Percentiles rank a stretch among this genome's conserved stretches.
Evolutionary conservation across 2,329 filamentous ascomycete genomes (phyloP).

Genomic region (Tolypocladium cylindrosporum): DNA sequence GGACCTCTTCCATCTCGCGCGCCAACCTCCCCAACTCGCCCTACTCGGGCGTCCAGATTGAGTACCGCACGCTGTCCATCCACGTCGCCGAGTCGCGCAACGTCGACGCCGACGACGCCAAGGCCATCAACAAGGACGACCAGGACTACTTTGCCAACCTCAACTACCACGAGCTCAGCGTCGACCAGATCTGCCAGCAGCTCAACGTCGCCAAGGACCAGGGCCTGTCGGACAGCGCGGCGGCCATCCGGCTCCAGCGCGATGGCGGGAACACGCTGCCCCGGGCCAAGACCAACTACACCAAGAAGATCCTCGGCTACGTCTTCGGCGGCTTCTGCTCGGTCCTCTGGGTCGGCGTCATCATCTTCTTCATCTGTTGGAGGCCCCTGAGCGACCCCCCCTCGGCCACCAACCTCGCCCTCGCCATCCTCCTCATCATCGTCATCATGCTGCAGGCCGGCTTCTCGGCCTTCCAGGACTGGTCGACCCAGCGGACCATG

Average conservation of each 20-base stretch:
- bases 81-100: constrained; percentile 26
- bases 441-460: constrained; percentile 35
- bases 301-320: constrained; percentile 29
- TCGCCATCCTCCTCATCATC: constrained; percentile 35
- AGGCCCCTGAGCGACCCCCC: constrained; percentile 33
- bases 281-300: constrained; percentile 30
- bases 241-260: constrained; percentile 22
- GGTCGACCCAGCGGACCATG: constrained; percentile 35
- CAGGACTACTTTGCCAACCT: constrained; percentile 33
- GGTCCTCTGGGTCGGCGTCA: constrained; percentile 33
- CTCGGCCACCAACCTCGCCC: constrained; percentile 30
- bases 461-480: constrained; percentile 37
- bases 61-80: constrained; percentile 30
- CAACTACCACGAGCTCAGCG: constrained; percentile 24
- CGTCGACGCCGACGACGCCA: constrained; percentile 12
- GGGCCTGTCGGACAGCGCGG: constrained; percentile 24
- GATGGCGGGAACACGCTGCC: constrained; percentile 33
- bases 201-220: constrained; percentile 23
- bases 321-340: constrained; percentile 38
- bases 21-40: constrained; percentile 12
- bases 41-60: constrained; percentile 26
- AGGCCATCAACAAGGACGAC: constrained; percentile 19
- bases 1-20: constrained; percentile 4
- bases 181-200: constrained; percentile 25
- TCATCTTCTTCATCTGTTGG: constrained; percentile 40